Conservation (phyloP, 331 rosid genomes). For the Pyrus hybrid region DNA sequence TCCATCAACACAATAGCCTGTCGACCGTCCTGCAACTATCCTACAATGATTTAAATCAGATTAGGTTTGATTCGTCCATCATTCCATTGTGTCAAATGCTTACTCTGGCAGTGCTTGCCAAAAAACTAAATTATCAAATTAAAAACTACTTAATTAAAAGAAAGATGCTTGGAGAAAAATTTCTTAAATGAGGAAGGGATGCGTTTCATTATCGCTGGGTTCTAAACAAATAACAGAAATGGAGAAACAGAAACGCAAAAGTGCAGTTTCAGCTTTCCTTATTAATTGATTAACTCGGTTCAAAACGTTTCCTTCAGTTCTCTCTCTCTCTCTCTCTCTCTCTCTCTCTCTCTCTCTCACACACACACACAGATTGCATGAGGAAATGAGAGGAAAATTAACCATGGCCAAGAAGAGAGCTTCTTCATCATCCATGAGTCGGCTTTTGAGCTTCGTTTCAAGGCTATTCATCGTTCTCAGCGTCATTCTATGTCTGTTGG, state of each 20-base stretch:
- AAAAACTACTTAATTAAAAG: background rate
- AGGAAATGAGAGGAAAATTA: slow-evolving; percentile 1
- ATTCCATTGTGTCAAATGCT: background rate
- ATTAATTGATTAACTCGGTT: background rate
- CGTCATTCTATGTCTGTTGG: slow-evolving; percentile 38
- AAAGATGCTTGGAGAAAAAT: background rate
- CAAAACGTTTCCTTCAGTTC: slow-evolving; percentile 5
- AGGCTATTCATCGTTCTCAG: slow-evolving; percentile 42
- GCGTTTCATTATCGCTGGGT: background rate
- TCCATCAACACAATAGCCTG: too few species aligned
- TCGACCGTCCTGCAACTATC: too few species aligned
- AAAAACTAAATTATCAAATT: background rate
- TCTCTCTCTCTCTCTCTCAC: background rate
- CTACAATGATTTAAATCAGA: background rate
- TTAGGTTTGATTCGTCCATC: background rate
- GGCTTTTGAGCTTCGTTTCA: slow-evolving; percentile 34
- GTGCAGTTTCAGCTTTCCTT: background rate
- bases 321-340: background rate
- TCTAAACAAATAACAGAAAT: slow-evolving; percentile 1
- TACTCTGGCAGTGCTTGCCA: background rate
- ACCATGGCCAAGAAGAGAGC: slow-evolving; percentile 26
- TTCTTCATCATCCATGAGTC: slow-evolving; percentile 30
- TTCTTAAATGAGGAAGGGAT: background rate
- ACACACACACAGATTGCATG: background rate
- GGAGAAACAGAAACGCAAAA: background rate